Percentiles rank a stretch among this genome's conserved stretches.
Evolutionary conservation across 2,329 filamentous ascomycete genomes (phyloP).

Genomic region (Hypoxylon sp.): DNA sequence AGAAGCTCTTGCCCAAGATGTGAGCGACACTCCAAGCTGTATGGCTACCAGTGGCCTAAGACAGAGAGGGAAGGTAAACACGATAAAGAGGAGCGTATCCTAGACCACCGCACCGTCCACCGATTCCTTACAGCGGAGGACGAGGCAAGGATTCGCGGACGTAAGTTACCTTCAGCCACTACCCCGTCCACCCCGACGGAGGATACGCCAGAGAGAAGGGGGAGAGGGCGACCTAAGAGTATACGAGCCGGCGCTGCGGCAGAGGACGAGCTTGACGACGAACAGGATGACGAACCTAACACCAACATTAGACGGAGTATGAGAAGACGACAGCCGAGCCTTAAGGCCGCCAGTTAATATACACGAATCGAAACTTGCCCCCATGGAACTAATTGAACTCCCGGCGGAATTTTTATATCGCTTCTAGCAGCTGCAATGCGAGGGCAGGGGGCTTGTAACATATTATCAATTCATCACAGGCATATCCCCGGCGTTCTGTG

Average conservation of each 20-base stretch:
- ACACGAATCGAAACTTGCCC: not conserved
- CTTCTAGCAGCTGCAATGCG: not conserved
- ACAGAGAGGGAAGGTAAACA: constrained; percentile 82
- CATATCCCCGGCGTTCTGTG: constrained; percentile 35
- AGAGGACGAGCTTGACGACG: constrained; percentile 22
- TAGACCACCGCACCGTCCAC: constrained; percentile 90
- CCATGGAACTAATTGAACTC: constrained; percentile 4
- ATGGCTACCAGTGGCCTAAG: constrained; percentile 96
- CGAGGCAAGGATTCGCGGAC: constrained; percentile 68
- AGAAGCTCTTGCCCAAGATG: constrained; percentile 89
- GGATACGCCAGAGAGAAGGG: constrained; percentile 39
- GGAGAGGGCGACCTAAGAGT: constrained; percentile 46
- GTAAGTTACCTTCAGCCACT: constrained; percentile 43
- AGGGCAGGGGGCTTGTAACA: constrained; percentile 21
- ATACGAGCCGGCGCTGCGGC: constrained; percentile 9
- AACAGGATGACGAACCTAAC: constrained; percentile 31
- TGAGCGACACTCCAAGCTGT: constrained; percentile 94
- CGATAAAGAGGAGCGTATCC: constrained; percentile 78
- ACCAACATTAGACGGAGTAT: constrained; percentile 37
- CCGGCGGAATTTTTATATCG: not conserved
- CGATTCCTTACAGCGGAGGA: constrained; percentile 82
- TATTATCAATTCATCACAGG: constrained; percentile 14
- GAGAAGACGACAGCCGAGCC: constrained; percentile 41
- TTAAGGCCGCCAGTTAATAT: constrained; percentile 36
- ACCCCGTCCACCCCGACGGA: constrained; percentile 6